Evolutionary conservation across 2,329 filamentous ascomycete species (phyloP).

Genomic region (Arthroderma sp.): DNA sequence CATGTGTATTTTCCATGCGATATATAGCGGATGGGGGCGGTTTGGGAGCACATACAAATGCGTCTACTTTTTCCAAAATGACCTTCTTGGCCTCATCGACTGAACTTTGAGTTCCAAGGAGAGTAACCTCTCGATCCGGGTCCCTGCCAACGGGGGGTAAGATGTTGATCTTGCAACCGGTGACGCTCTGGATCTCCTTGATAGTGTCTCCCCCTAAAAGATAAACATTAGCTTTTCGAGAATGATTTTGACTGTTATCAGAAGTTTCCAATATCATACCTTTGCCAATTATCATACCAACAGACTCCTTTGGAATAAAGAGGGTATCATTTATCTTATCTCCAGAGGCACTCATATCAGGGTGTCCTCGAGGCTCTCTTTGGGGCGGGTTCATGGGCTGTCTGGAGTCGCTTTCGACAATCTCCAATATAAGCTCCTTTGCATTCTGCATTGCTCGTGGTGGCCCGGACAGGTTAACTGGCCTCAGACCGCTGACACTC

Average conservation of each 20-base stretch:
- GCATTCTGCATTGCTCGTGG: conserved; percentile 60
- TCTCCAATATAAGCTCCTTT: conserved; percentile 82
- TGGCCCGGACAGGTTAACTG: conserved; percentile 79
- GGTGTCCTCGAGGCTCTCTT: conserved; percentile 12
- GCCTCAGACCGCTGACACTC: conserved; percentile 76
- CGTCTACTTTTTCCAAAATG: conserved; percentile 85
- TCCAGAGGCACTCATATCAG: conserved; percentile 25
- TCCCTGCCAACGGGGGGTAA: conserved; percentile 64
- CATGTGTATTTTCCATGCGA: neutral
- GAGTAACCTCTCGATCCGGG: conserved; percentile 70
- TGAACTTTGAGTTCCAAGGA: conserved; percentile 64
- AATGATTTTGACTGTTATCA: neutral
- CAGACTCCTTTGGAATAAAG: conserved; percentile 75
- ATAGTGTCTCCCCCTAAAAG: conserved; percentile 67
- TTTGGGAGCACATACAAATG: conserved; percentile 45
- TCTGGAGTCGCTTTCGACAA: conserved; percentile 74
- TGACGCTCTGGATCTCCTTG: conserved; percentile 78
- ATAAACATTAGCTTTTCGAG: conserved; percentile 13
- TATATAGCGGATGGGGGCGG: neutral
- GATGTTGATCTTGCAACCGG: conserved; percentile 90
- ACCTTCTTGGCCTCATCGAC: conserved; percentile 70
- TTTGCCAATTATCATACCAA: conserved; percentile 95
- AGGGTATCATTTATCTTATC: conserved; percentile 68
- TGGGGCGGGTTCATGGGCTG: conserved; percentile 5
- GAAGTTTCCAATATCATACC: conserved; percentile 26